phyloP scores from a whole-genome alignment of 768 basidiomycete genomes.

The Phylloporus arenicola region DNA sequence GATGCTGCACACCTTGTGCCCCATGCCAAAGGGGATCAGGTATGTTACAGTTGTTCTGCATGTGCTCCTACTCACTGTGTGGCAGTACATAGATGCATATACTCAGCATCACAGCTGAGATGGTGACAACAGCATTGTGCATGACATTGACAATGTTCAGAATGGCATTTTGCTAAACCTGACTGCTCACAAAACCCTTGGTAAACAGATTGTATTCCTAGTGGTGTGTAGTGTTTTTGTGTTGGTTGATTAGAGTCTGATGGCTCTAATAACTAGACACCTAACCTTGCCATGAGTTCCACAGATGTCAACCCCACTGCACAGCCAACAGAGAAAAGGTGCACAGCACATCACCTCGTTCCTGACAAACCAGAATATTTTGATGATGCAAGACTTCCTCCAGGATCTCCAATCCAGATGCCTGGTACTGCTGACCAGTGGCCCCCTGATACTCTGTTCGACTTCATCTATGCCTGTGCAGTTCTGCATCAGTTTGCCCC shows the following conservation, averaged over 20 bases:
- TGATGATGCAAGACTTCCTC: neutral
- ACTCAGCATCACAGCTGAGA: constrained; percentile 2
- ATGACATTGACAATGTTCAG: neutral
- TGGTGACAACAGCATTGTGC: neutral
- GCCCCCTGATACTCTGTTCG: constrained; percentile 7
- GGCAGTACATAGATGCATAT: neutral
- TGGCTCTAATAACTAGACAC: neutral
- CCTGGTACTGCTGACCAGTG: neutral
- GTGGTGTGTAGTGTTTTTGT: constrained; percentile 2
- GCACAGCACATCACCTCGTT: neutral
- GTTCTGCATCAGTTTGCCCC: neutral
- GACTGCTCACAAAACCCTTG: neutral
- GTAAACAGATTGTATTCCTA: neutral
- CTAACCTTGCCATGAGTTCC: constrained; percentile 4
- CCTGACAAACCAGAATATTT: neutral
- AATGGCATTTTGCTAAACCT: constrained; percentile 4
- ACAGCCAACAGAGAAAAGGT: neutral
- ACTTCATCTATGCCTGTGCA: neutral
- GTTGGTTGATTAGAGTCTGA: neutral
- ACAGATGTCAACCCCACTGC: neutral
- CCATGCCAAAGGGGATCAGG: too few relatives aligned
- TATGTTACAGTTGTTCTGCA: too few relatives aligned
- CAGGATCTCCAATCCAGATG: neutral
- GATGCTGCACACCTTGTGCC: too few relatives aligned
- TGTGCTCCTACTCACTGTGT: too few relatives aligned